phyloP scores from a whole-genome alignment of 2,329 filamentous ascomycete genomes.

The Penicillium sp. region DNA sequence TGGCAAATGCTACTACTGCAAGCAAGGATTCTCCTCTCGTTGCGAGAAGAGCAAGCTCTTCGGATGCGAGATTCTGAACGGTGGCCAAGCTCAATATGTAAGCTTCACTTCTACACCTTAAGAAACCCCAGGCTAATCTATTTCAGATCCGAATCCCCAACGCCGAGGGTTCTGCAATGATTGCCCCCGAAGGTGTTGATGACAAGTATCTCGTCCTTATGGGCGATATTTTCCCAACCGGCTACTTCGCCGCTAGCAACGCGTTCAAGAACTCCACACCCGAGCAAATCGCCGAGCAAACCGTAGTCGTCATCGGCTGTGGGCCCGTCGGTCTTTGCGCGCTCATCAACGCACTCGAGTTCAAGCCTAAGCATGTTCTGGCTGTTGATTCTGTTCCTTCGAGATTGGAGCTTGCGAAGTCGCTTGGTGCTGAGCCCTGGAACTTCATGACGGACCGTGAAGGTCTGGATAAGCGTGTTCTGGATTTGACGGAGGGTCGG shows the following conservation, averaged over 20 bases:
- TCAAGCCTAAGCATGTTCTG: conserved; percentile 72
- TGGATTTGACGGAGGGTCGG: conserved; percentile 73
- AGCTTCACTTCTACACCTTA: conserved; percentile 4
- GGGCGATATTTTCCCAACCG: conserved; percentile 87
- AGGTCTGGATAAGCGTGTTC: conserved; percentile 67
- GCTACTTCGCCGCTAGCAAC: conserved; percentile 80
- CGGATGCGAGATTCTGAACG: conserved; percentile 68
- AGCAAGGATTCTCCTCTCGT: conserved; percentile 71
- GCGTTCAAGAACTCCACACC: conserved; percentile 66
- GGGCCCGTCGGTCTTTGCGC: conserved; percentile 85
- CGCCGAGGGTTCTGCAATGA: conserved; percentile 78
- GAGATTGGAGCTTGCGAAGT: conserved; percentile 70
- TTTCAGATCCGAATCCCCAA: conserved; percentile 68
- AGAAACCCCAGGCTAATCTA: background rate
- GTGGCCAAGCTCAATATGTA: conserved; percentile 77
- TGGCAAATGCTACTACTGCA: conserved; percentile 82
- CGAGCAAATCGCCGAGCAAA: conserved; percentile 64
- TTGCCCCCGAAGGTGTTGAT: conserved; percentile 69
- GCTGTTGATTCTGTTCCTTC: conserved; percentile 77
- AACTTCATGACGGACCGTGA: conserved; percentile 71
- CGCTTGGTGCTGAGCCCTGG: conserved; percentile 77
- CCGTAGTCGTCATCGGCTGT: conserved; percentile 79
- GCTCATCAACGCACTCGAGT: conserved; percentile 73
- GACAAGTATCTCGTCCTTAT: conserved; percentile 79
- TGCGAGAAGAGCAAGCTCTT: conserved; percentile 72